phyloP scores from a whole-genome alignment of 768 basidiomycete genomes.

The Suillus subluteus region DNA sequence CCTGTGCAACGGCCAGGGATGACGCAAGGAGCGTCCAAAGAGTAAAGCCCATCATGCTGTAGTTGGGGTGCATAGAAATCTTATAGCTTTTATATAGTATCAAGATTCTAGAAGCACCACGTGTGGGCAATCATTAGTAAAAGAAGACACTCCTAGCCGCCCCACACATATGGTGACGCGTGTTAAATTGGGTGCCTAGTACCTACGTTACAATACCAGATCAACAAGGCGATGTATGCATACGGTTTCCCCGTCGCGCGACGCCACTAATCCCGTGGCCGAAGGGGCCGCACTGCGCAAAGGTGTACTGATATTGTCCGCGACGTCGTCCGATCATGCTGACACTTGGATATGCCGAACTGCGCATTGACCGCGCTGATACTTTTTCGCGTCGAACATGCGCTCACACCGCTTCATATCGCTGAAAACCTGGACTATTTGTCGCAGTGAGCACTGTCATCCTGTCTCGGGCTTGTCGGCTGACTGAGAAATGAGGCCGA shows the following conservation, averaged over 20 bases:
- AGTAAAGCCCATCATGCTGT: slow-evolving; percentile 7
- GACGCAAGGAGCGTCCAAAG: slow-evolving; percentile 6
- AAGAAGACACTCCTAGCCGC: too few species aligned
- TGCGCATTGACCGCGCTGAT: too few species aligned
- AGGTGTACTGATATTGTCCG: background rate
- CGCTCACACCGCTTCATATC: too few species aligned
- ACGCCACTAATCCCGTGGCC: too few species aligned
- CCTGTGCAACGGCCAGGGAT: slow-evolving; percentile 21
- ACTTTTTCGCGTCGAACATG: background rate
- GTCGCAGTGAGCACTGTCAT: background rate
- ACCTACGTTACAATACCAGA: too few species aligned
- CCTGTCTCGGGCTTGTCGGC: background rate
- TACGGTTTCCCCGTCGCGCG: too few species aligned
- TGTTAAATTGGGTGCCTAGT: too few species aligned
- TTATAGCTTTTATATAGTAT: background rate
- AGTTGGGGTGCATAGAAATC: background rate
- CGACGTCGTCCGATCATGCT: too few species aligned
- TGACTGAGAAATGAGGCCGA: background rate
- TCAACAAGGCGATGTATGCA: too few species aligned
- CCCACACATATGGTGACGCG: too few species aligned
- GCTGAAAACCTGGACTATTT: background rate
- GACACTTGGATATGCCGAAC: too few species aligned
- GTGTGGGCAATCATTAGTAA: background rate
- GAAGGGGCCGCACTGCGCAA: too few species aligned
- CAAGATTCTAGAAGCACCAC: background rate